Evolutionary conservation across 139 green algal species (phyloP), one percentile per base, ranked within the genome.

Genomic region (Coccomyxa sp.): DNA sequence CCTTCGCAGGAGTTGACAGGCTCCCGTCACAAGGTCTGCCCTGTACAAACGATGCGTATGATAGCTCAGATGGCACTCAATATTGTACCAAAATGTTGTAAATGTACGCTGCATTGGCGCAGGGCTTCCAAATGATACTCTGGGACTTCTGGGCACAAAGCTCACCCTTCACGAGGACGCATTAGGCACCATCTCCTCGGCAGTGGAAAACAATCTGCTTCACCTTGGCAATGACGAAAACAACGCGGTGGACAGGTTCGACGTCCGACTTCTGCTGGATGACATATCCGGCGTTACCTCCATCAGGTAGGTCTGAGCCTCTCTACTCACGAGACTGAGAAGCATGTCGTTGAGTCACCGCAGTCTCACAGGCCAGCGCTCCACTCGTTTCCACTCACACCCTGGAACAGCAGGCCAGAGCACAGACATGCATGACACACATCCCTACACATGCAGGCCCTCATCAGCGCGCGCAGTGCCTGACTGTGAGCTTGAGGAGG

Each of bases 221-320:
- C 50, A 64, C 50, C 27, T 18, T 18, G 41, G 33, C 55, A 64
- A 24, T 34, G n/a, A 37, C 39, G 72, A 55, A 2, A 69, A 41
- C 8, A 39, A 37, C 16, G n/a, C 68, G 35, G 74, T 83, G 0
- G 79, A 83, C 68, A 75, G 79, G 36, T 83, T 73, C 58, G 79
- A 83, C 58, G 79, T 55, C 31, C 50, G 79, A 29, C 44, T 83
- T 41, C 74, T 83, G 35, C 50, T 80, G 27, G 64, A 73, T 7
- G 68, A 76, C 24, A 0, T 58, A 39, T 1, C 50, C 27, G 5
- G 18, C 5, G 18, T 22, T 64, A 22, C 50, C 22, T 22, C 50
- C 50, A 10, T 22, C 5, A 64, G 50, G 50, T 64, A 18, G 18
- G 50, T 7, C 18, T 31, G 50, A 64, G 50, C 50, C 50, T 64